phyloP scores from a whole-genome alignment of 2,329 filamentous ascomycete genomes.

The Cladosporium sp. region DNA sequence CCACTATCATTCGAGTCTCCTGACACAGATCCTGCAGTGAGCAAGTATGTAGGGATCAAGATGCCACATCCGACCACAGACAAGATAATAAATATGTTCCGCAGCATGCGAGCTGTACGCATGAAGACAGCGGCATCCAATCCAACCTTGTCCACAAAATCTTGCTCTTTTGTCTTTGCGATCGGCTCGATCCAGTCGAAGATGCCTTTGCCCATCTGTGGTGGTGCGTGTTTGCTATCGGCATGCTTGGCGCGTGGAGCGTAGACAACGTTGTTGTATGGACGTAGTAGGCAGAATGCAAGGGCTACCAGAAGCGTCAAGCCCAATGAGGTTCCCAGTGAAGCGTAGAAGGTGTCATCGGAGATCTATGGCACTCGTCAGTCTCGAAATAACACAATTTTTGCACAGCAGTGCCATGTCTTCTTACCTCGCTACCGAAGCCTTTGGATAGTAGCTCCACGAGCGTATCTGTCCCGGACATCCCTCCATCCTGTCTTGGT shows the following conservation, averaged over 20 bases:
- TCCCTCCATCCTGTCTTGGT: constrained; percentile 7
- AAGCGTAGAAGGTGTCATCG: constrained; percentile 69
- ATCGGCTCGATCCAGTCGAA: constrained; percentile 85
- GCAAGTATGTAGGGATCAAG: constrained; percentile 73
- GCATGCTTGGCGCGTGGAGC: constrained; percentile 91
- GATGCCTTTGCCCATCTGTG: constrained; percentile 79
- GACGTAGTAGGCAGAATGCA: constrained; percentile 83
- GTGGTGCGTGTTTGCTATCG: constrained; percentile 85
- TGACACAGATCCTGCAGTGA: constrained; percentile 32
- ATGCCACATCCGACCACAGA: constrained; percentile 72
- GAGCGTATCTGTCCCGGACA: constrained; percentile 34
- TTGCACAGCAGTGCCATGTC: background rate
- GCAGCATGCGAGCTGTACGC: constrained; percentile 84
- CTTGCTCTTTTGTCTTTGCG: constrained; percentile 72
- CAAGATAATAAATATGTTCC: constrained; percentile 80
- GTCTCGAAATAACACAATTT: background rate
- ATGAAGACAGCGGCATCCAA: constrained; percentile 91
- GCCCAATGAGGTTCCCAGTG: constrained; percentile 76
- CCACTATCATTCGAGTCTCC: background rate
- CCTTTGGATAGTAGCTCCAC: constrained; percentile 43
- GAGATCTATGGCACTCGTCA: constrained; percentile 46
- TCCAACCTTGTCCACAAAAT: constrained; percentile 78
- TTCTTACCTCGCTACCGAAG: constrained; percentile 37
- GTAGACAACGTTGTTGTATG: constrained; percentile 89
- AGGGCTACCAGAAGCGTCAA: constrained; percentile 73